Evolutionary conservation across 352 stramenopile genomes (phyloP), one percentile per base, ranked within the genome.

Genomic region (Thalassiosira ordinaria): DNA sequence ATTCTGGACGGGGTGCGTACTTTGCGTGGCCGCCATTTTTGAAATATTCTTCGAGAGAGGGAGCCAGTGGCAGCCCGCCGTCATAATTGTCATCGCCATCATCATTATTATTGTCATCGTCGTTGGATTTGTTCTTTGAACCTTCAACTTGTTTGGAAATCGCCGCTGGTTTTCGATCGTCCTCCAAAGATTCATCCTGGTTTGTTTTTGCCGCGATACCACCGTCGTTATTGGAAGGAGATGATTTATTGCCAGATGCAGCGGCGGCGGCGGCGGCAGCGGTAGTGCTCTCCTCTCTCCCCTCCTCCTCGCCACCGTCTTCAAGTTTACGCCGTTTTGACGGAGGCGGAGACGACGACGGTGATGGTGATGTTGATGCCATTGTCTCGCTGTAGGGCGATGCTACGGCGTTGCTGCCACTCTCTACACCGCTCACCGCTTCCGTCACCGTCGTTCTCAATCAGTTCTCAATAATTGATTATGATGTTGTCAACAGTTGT

Each of bases 1-100:
- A 80, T 68, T 80, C 71, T 18, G 71, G 71, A 13, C 61, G 60
- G 16, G 52, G 60, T n/a, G 29, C n/a, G 13, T 74, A 80, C 55
- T 63, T 60, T 0, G 22, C 14, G 31, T 61, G 41, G 0, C 67
- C 67, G 1, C 18, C 41, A 8, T 46, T 16, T n/a, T 24, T 33
- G 2, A 80, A 55, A 18, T 74, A 80, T 46, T 61, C 71, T 35
- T 71, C 61, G 1, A 80, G 18, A 6, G 71, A 73, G 13, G 71
- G 41, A 22, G 71, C 71, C 14, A 78, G 27, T 6, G 68, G 68
- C 18, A 68, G 44, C 9, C n/a, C 11, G n/a, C n/a, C n/a, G n/a
- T n/a, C n/a, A 11, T 37, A 22, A 13, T 47, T 53, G 5, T 22
- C 16, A 20, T 53, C n/a, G n/a, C 18, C 29, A 1, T 73, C 16